Conservation (phyloP, 2,329 filamentous ascomycete genomes). For the Clarireedia monteithiana region DNA sequence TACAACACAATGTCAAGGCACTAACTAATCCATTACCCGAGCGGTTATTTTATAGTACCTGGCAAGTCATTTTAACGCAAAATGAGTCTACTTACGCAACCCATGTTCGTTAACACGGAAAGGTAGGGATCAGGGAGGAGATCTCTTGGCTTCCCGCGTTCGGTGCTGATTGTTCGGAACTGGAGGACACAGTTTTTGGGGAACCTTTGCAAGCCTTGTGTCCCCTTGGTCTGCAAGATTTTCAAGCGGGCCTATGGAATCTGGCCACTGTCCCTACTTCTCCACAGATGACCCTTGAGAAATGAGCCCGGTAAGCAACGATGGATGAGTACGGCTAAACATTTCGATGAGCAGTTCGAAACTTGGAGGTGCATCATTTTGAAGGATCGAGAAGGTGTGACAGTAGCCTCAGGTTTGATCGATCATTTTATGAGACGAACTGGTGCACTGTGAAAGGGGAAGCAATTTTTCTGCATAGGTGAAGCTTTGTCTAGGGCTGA, state of each 20-base stretch:
- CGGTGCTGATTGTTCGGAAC: no score
- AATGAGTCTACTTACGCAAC: neutral
- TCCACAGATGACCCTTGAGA: no score
- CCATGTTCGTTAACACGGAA: neutral
- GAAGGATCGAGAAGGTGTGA: neutral
- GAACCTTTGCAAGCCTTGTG: no score
- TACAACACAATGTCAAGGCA: neutral
- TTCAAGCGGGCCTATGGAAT: no score
- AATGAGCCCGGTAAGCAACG: neutral
- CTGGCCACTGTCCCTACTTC: no score
- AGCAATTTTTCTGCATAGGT: neutral
- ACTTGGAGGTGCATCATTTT: neutral
- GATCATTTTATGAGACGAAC: neutral
- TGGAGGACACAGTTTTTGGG: no score
- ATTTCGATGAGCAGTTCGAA: neutral
- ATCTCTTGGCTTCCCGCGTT: no score
- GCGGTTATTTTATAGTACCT: slow-evolving; percentile 1
- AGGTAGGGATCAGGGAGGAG: no score
- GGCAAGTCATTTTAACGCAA: neutral
- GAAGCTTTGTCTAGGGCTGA: neutral
- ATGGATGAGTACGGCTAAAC: neutral
- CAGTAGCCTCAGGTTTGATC: neutral
- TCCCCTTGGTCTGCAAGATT: no score
- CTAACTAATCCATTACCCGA: neutral
- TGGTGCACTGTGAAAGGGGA: neutral